Conservation (phyloP, 2,329 filamentous ascomycete genomes). For the Coniella vitis region DNA sequence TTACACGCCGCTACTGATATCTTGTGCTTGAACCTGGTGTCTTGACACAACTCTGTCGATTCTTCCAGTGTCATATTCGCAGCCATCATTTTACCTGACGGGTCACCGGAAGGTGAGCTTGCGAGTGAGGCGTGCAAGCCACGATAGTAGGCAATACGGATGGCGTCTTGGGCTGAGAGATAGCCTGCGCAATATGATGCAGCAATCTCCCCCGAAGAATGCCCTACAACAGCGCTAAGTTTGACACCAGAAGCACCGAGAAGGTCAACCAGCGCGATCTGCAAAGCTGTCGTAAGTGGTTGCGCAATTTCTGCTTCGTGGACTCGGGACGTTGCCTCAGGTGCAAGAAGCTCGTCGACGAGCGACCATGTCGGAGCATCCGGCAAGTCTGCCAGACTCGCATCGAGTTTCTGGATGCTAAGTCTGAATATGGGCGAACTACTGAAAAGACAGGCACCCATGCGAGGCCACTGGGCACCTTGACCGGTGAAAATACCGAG, state of each 20-base stretch:
- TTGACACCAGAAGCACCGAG: slow-evolving; percentile 20
- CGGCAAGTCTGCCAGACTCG: no score
- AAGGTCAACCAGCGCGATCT: slow-evolving; percentile 30
- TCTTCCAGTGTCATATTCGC: slow-evolving; percentile 8
- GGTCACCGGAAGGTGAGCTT: no score
- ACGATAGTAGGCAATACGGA: slow-evolving; percentile 21
- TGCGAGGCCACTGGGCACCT: slow-evolving; percentile 6
- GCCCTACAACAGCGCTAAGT: slow-evolving; percentile 22
- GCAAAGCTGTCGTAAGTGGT: slow-evolving; percentile 31
- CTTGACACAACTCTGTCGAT: slow-evolving; percentile 14
- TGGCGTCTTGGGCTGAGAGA: slow-evolving; percentile 17
- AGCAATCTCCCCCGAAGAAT: slow-evolving; percentile 20
- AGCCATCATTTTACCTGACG: slow-evolving; percentile 6
- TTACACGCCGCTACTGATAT: slow-evolving; percentile 22
- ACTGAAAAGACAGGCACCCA: no score
- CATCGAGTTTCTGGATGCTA: no score
- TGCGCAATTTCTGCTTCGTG: slow-evolving; percentile 1
- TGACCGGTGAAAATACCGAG: slow-evolving; percentile 7
- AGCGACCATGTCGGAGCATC: slow-evolving; percentile 9
- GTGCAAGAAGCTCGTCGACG: neutral
- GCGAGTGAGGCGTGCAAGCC: neutral
- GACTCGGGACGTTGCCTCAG: slow-evolving; percentile 4
- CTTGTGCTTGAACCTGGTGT: slow-evolving; percentile 17
- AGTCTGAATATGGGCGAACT: no score
- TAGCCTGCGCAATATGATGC: slow-evolving; percentile 2